Evolutionary conservation across 1,139 yeast genomes (phyloP).

Genomic region (Pichia sp.): DNA sequence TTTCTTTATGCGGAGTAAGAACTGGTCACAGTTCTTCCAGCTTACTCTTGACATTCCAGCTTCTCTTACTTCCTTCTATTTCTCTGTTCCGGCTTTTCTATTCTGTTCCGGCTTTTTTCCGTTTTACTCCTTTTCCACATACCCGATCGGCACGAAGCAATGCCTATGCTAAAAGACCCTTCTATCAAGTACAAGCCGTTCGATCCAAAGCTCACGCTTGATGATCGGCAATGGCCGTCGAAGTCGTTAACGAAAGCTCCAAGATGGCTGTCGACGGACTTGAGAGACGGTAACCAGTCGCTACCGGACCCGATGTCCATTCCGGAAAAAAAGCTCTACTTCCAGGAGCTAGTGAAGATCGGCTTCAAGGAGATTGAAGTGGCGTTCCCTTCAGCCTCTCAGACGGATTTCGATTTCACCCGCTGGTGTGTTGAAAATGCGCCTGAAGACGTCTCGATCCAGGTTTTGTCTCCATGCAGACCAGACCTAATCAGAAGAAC

Average conservation of each 20-base stretch:
- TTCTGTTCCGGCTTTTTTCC: neutral
- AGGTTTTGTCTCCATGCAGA: constrained; percentile 88
- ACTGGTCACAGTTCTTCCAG: neutral
- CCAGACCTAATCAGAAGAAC: constrained; percentile 87
- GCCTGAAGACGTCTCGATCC: constrained; percentile 89
- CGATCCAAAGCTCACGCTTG: constrained; percentile 54
- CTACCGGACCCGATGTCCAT: constrained; percentile 96
- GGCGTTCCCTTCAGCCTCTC: constrained; percentile 93
- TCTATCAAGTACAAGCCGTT: constrained; percentile 70
- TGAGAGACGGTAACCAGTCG: constrained; percentile 96
- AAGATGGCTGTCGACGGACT: constrained; percentile 93
- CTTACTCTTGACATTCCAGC: neutral
- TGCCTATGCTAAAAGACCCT: constrained; percentile 64
- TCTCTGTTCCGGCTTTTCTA: neutral
- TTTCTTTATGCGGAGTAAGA: neutral
- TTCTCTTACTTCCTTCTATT: neutral
- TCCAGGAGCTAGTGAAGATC: constrained; percentile 76
- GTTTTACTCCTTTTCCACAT: too few species aligned
- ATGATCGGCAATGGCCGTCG: constrained; percentile 85
- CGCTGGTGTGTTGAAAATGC: constrained; percentile 88
- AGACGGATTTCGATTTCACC: constrained; percentile 93
- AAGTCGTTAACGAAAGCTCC: constrained; percentile 75
- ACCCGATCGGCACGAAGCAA: constrained; percentile 2
- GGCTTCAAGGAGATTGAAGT: constrained; percentile 98
- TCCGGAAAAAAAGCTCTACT: constrained; percentile 82